Evolutionary conservation across 176 grass and related monocot species (phyloP), one percentile per base, ranked within the genome.

Genomic region (Triticum urartu): DNA sequence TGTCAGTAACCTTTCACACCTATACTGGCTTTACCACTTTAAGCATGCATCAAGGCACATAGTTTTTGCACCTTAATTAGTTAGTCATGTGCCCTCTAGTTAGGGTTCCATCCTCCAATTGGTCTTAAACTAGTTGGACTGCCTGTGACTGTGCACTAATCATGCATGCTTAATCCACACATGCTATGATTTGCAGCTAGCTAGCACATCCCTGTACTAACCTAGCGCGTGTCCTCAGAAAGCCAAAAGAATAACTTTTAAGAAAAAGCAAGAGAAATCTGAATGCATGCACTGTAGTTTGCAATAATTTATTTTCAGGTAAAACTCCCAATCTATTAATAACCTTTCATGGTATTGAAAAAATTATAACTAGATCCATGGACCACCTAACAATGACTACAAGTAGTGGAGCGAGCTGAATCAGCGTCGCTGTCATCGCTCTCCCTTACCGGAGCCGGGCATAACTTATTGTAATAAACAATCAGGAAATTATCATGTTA

Each of bases 101-200:
- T 4, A 33, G 4, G 35, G 4, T 48, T 64, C 66, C 36, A 35
- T 28, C 60, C 6, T 18, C 45, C 64, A 88, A 35, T 22, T 88
- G 24, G 63, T 88, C 86, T 83, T 88, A 78, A 88, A 78, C 18
- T 61, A 88, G 24, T 82, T 64, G 65, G 39, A 50, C 4, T 24
- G 26, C 26, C 15, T 42, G 75, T 86, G 67, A 47, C 72, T 80
- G 56, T 65, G 71, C 11, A 67, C 14, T 76, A 72, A 67, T 40
- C 17, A 40, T 50, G 22, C 47, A 22, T 36, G 43, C 33, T 47
- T 43, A 77, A 25, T 77, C 47, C 13, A 69, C 34, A 45, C 45
- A 14, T 68, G 2, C 54, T 21, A 88, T 77, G 62, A 68, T 67
- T 67, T 69, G 80, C 35, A 14, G 15, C 61, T 39, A 43, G 43